Evolutionary conservation across 2,329 filamentous ascomycete species (phyloP).

Genomic region (Neoscytalidium dimidiatum): DNA sequence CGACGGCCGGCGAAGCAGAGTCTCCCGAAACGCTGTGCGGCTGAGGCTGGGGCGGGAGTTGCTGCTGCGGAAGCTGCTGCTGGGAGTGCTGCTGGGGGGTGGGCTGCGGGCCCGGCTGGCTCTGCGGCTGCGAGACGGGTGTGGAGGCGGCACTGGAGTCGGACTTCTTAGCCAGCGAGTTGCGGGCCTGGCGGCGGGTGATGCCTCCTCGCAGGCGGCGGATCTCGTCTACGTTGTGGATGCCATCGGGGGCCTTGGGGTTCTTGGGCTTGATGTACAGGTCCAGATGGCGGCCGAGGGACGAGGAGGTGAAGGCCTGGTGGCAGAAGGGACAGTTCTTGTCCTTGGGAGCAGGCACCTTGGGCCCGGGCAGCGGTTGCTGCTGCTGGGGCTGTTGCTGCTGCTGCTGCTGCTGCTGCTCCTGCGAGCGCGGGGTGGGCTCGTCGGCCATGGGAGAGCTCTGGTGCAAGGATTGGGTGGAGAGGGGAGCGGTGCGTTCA

Average conservation of each 20-base stretch:
- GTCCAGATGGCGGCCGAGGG: slow-evolving; percentile 88
- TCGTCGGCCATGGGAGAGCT: slow-evolving; percentile 33
- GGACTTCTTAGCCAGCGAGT: slow-evolving; percentile 61
- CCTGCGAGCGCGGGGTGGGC: slow-evolving; percentile 41
- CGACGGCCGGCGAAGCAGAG: slow-evolving; percentile 29
- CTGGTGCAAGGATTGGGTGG: slow-evolving; percentile 12
- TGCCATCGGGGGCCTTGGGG: slow-evolving; percentile 79
- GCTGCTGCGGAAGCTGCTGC: slow-evolving; percentile 29
- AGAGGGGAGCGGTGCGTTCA: slow-evolving; percentile 1
- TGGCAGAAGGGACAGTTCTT: slow-evolving; percentile 85
- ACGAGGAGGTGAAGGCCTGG: slow-evolving; percentile 90
- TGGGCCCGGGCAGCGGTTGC: slow-evolving; percentile 30
- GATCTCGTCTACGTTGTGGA: slow-evolving; percentile 91
- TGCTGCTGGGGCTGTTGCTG: neutral
- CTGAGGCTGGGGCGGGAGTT: slow-evolving; percentile 27
- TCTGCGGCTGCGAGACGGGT: slow-evolving; percentile 39
- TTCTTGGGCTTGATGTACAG: slow-evolving; percentile 94
- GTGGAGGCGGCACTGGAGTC: slow-evolving; percentile 57
- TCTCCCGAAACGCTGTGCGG: slow-evolving; percentile 25
- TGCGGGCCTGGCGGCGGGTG: slow-evolving; percentile 79
- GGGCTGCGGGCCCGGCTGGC: slow-evolving; percentile 24
- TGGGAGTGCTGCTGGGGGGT: slow-evolving; percentile 25
- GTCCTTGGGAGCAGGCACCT: slow-evolving; percentile 69
- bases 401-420: slow-evolving; percentile 29
- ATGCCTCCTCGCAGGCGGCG: slow-evolving; percentile 79